Evolutionary conservation across 352 stramenopile genomes (phyloP).

Genomic region (Chrysophaeum taylorii): DNA sequence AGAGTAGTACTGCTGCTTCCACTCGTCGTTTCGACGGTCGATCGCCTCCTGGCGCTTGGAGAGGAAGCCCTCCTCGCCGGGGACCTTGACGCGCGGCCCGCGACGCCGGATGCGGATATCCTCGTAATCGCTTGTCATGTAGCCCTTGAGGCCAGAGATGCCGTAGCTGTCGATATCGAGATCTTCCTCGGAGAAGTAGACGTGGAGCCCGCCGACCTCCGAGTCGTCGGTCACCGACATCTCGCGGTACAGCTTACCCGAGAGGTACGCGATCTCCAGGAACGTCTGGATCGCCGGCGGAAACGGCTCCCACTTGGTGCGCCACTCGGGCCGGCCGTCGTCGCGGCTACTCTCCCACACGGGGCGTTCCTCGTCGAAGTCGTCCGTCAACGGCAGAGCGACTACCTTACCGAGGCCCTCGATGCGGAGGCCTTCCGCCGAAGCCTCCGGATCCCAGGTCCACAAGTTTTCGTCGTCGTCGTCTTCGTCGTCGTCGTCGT

Average conservation of each 20-base stretch:
- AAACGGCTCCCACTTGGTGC: conserved; percentile 16
- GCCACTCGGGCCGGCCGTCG: background rate
- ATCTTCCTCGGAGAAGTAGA: conserved; percentile 2
- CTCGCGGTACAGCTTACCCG: conserved; percentile 19
- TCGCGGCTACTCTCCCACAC: conserved; percentile 23
- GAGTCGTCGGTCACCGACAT: background rate
- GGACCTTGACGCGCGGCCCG: conserved; percentile 16
- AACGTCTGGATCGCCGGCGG: conserved; percentile 1
- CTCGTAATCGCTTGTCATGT: background rate
- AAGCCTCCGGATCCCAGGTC: too few relatives aligned
- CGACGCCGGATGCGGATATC: conserved; percentile 14
- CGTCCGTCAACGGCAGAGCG: conserved; percentile 8
- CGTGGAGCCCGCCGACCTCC: background rate
- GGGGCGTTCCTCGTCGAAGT: conserved; percentile 16
- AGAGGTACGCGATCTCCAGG: conserved; percentile 20
- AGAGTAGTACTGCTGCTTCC: conserved; percentile 13
- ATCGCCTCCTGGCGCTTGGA: conserved; percentile 18
- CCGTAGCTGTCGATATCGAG: conserved; percentile 20
- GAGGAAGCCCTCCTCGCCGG: conserved; percentile 20
- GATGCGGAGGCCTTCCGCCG: too few relatives aligned
- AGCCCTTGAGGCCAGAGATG: conserved; percentile 17
- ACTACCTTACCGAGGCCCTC: too few relatives aligned
- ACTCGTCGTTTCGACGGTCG: conserved; percentile 15
- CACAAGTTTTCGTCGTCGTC: too few relatives aligned
- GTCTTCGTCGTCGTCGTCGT: too few relatives aligned